These are phyloP conservation scores for Leishmania aethiopica DNA, from an alignment of 208 protist genomes.

Conservation along the genomic window DNA sequence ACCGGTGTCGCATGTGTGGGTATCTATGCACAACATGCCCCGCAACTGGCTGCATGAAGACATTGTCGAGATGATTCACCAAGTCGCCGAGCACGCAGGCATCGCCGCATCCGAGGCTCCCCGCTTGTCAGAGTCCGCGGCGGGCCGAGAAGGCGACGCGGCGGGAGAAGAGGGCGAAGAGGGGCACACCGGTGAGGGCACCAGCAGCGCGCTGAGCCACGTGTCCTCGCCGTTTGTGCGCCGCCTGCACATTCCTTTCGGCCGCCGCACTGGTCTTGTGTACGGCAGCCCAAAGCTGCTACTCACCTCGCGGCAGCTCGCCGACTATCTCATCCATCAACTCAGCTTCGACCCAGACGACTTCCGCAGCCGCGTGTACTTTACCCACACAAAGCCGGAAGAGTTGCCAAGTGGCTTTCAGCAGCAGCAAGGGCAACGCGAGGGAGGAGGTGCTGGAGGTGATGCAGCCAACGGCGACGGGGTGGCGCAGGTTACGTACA, in stretches of 20 bases:
- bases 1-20: constrained; percentile 18
- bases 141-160: neutral
- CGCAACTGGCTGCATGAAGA: constrained; percentile 86
- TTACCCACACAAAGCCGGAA: constrained; percentile 36
- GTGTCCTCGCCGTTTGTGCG: constrained; percentile 67
- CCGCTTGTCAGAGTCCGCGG: neutral
- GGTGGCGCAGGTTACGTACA: constrained; percentile 18
- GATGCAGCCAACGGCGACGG: neutral
- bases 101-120: constrained; percentile 38
- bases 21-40: constrained; percentile 78
- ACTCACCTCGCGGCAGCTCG: constrained; percentile 60
- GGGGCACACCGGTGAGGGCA: constrained; percentile 24
- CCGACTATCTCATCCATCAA: constrained; percentile 50
- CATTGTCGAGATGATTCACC: constrained; percentile 80
- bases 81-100: constrained; percentile 67
- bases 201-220: constrained; percentile 32
- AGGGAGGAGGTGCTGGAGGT: neutral
- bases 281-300: constrained; percentile 68
- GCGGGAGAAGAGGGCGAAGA: constrained; percentile 16
- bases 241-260: constrained; percentile 74
- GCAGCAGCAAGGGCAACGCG: constrained; percentile 10
- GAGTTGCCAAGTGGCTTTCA: constrained; percentile 15
- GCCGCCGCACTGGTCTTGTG: constrained; percentile 80
- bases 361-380: constrained; percentile 80
- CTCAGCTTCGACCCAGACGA: constrained; percentile 73